Evolutionary conservation across 1,284 basidiomycete species (phyloP), one percentile per base, ranked within the genome.

Genomic region (Prillingera fragicola): DNA sequence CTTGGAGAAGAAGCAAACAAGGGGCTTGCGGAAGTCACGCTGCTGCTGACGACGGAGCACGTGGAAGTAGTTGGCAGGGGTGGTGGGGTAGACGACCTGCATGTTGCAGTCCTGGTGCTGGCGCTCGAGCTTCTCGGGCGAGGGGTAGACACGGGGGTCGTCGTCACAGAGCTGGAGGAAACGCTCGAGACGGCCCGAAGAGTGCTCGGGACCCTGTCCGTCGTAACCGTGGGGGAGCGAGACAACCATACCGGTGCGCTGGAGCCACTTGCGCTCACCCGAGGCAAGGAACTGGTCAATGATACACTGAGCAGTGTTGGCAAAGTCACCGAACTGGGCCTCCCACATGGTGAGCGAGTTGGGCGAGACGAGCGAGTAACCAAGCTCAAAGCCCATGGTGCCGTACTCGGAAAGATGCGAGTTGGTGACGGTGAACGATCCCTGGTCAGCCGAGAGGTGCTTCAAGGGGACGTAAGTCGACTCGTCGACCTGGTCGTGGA

Each of bases 91-190:
- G 29, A 95, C 88, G 56, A 97, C 84, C 73, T 97, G 94, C 90
- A 98, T 92, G 72, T 98, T 99, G 73, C 90, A 94, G 71, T 99
- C 95, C 75, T 98, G 95, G 69, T 96, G 91, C 67, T 95, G 90
- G 44, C 95, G 78, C 68, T 92, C 87, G 55, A 92, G 75, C 78
- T 94, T 92, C 71, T 95, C 83, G 1, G 80, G 78, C 1, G 82
- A 81, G 5, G 95, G 95, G 81, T 83, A 97, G 56, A 84, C 69
- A 70, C 92, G 80, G 9, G 94, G 94, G 69, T 98, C 91, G 65
- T 98, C 95, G 71, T 96, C 95, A 64, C 91, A 95, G 31, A 99
- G 80, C 74, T 97, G 92, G 59, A 99, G 75, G 83, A 97, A 99
- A 35, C 95, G 81, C 75, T 99, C 95, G 43, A 97, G 80, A 50